phyloP scores from a whole-genome alignment of 2,329 filamentous ascomycete species.

The Botrytis tulipae region DNA sequence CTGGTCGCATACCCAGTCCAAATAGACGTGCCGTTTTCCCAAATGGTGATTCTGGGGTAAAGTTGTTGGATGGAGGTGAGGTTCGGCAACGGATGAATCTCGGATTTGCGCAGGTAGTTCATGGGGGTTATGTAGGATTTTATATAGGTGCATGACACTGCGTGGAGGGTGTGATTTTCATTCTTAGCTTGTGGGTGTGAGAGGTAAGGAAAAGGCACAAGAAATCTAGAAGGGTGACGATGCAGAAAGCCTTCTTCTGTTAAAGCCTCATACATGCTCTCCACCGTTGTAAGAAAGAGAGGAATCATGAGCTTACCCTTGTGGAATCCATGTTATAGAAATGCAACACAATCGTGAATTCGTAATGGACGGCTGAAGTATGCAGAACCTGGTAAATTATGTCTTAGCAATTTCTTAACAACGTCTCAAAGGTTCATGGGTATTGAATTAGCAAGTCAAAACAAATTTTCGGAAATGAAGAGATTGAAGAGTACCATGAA shows the following conservation, averaged over 20 bases:
- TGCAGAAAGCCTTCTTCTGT: background rate
- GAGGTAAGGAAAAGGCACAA: background rate
- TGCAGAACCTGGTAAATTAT: background rate
- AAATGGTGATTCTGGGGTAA: background rate
- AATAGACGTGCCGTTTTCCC: background rate
- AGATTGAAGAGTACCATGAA: background rate
- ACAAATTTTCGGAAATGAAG: background rate
- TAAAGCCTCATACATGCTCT: background rate
- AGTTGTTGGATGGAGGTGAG: background rate
- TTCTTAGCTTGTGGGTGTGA: background rate
- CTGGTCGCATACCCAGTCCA: background rate
- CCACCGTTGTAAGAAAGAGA: background rate
- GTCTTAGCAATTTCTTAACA: background rate
- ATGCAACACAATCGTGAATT: background rate
- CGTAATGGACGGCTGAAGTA: background rate
- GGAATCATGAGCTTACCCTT: background rate
- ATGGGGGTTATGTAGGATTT: background rate
- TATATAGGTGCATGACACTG: background rate
- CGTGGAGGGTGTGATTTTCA: background rate
- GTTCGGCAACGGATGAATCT: background rate
- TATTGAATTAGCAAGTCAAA: background rate
- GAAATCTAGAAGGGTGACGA: background rate
- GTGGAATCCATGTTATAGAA: background rate
- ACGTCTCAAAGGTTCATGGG: background rate
- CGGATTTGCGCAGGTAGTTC: background rate